These are phyloP conservation scores for Whalleya microplaca DNA, from an alignment of 2,329 filamentous ascomycete genomes.

Conservation along the genomic window DNA sequence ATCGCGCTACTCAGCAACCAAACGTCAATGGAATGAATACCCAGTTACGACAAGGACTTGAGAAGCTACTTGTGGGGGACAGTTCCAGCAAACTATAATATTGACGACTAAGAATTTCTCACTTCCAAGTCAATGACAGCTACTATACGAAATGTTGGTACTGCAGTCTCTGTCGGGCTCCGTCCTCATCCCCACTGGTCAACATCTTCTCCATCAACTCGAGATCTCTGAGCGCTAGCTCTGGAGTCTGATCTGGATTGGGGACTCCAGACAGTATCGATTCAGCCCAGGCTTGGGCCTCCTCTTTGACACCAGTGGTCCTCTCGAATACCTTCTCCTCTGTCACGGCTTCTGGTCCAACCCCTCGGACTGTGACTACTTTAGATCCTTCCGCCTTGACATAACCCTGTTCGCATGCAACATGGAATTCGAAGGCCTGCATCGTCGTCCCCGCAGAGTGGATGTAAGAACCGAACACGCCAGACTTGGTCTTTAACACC, in stretches of 20 bases:
- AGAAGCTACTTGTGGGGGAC: constrained; percentile 52
- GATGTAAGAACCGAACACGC: constrained; percentile 59
- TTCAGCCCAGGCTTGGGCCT: constrained; percentile 65
- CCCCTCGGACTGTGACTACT: constrained; percentile 44
- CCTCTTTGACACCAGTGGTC: constrained; percentile 58
- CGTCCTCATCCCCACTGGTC: constrained; percentile 49
- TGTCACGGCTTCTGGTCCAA: constrained; percentile 41
- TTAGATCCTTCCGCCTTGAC: constrained; percentile 53
- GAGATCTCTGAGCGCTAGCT: constrained; percentile 64
- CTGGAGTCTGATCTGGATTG: constrained; percentile 56
- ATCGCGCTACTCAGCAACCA: constrained; percentile 72
- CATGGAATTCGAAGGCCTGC: constrained; percentile 55
- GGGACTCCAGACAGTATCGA: constrained; percentile 50
- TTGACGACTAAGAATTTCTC: constrained; percentile 4
- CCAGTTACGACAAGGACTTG: constrained; percentile 61
- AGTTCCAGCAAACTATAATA: constrained; percentile 33
- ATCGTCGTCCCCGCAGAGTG: constrained; percentile 61
- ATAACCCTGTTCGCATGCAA: constrained; percentile 61
- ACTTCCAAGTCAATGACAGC: neutral
- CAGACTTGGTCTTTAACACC: constrained; percentile 56
- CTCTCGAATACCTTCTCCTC: constrained; percentile 52
- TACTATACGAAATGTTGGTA: constrained; percentile 37
- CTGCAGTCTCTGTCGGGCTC: constrained; percentile 45
- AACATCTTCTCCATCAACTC: constrained; percentile 60
- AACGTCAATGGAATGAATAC: constrained; percentile 65